Evolutionary conservation across 2,329 filamentous ascomycete species (phyloP), one percentile per base, ranked within the genome.

Genomic region (Cadophora sp.): DNA sequence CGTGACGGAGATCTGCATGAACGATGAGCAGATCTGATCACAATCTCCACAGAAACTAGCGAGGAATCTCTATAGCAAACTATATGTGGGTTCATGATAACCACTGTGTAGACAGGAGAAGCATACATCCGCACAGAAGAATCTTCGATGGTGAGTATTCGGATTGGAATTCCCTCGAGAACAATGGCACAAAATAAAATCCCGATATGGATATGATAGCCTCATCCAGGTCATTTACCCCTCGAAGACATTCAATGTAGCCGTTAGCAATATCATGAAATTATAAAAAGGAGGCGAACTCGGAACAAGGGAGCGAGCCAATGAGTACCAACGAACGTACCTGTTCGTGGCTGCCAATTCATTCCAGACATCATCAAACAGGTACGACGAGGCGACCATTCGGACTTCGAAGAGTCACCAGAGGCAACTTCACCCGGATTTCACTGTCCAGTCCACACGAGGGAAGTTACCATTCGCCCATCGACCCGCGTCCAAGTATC

Each of bases 351-450:
- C 33, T 58, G 18, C 53, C 53, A 14, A 24, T 22, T 41, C 2
- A 22, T 16, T n/a, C 18, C 53, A 41, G 45, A 22, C 1, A 14
- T 41, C 7, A 58, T n/a, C n/a, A 20, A 58, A 22, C 36, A 22
- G n/a, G 53, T 41, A n/a, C 20, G 53, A 41, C 53, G 33, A 56
- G 36, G 53, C 53, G 20, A 41, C 33, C 53, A 58, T 41, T 20
- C 33, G 53, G 53, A 58, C 13, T 24, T 41, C n/a, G 2, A 11
- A 58, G 6, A 13, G 18, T 41, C 33, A 22, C 8, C 9, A 58
- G 8, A 39, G 53, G 53, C 53, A 58, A 58, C n/a, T 41, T 39
- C n/a, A 58, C n/a, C 30, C 53, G 53, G 20, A 41, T 58, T 30
- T 18, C 18, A 9, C 13, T 16, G 9, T 30, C 24, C 16, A 2